Base-by-base conservation (phyloP, 75 land plant species). In the Pinus albicaulis region DNA sequence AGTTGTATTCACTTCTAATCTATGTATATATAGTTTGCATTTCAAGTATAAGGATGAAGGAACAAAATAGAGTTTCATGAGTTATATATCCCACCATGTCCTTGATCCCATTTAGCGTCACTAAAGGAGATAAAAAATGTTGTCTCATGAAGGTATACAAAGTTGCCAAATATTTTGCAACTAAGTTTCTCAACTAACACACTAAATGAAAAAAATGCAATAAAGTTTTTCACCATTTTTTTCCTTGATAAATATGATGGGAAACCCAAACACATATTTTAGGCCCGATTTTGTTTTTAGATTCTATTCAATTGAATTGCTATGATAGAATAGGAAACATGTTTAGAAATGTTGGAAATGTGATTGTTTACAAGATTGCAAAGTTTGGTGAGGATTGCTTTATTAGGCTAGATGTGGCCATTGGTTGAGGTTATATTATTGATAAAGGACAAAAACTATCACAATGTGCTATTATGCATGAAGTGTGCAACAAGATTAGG, bases 401-500 rank as follows among this genome's bases (percentile, higher is more conserved):
- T 77, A 91, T 96, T 31, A 98, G 99, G 3, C 97, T 98, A 7
- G 94, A 96, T 85, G 99, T 96, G n/a, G 89, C 92, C 1, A 86
- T 96, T 44, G 97, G 97, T 13, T 95, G 94, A 2, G 91, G 88
- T 11, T 96, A 95, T 76, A 83, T 90, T 12, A 84, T 96, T n/a
- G 98, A 96, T 74, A 76, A 86, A 15, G 95, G 98, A 4, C 98
- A 93, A 25, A 78, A 95, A 59, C 91, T 96, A n/a, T 93, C 97
- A 25, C 62, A 86, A 57, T 96, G 97, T 90, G 92, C 98, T 0
- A 84, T 96, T 25, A 96, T 96, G 99, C 87, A 90, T 41, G 94
- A 95, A 10, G 94, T 81, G 4, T 85, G 92, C n/a, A 79, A 93
- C 69, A 93, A 96, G 90, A 93, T 86, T 59, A 93, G 57, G 90